Percentiles rank a stretch among this genome's conserved stretches.
Conservation (phyloP, 805 yeast species). For the Kodamaea kaohsiungensis region DNA sequence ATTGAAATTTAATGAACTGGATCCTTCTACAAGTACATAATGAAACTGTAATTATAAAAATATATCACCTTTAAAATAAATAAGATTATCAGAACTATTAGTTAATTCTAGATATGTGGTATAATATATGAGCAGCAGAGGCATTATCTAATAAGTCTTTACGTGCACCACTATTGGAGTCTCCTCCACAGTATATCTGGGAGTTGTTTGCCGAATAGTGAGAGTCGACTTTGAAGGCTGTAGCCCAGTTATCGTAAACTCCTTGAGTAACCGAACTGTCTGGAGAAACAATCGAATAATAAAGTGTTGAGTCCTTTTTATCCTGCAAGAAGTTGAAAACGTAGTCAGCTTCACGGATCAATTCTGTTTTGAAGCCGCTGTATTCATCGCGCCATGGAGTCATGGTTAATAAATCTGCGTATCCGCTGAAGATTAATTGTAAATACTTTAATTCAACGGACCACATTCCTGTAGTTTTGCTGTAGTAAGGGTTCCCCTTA, state of each 20-base stretch:
- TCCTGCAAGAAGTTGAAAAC: conserved; percentile 17
- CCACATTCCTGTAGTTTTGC: conserved; percentile 18
- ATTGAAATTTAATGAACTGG: conserved; percentile 16
- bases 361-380: conserved; percentile 11
- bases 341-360: conserved; percentile 16
- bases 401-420: conserved; percentile 19
- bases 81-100: background rate
- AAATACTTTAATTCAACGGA: conserved; percentile 23
- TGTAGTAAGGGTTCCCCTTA: conserved; percentile 16
- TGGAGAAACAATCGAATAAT: conserved; percentile 14
- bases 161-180: conserved; percentile 7
- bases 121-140: conserved; percentile 18
- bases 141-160: conserved; percentile 19
- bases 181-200: conserved; percentile 10
- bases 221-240: background rate
- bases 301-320: conserved; percentile 12
- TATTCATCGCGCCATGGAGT: conserved; percentile 5
- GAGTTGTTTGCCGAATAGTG: background rate
- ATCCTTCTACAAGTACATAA: background rate
- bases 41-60: no score
- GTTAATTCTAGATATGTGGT: conserved; percentile 10
- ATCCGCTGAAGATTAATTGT: conserved; percentile 25
- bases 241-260: conserved; percentile 3
- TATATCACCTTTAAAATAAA: no score
- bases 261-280: background rate